Conservation (phyloP, 306 rosid species). For the Lablab purpureus region DNA sequence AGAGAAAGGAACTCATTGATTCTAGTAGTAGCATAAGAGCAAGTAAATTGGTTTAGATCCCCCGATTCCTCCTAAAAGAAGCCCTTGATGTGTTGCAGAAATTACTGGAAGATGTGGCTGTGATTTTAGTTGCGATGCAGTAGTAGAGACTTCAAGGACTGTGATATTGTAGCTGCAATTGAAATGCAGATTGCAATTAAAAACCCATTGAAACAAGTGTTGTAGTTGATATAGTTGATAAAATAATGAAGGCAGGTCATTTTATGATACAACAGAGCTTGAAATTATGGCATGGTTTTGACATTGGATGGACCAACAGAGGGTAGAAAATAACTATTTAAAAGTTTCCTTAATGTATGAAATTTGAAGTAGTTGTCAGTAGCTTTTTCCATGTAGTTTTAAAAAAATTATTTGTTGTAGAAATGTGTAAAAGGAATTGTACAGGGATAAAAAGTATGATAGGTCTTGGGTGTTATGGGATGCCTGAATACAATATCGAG, state of each 20-base stretch:
- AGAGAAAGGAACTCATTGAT: conserved; percentile 2
- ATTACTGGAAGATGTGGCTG: not conserved
- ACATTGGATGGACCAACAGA: not conserved
- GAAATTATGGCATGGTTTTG: not conserved
- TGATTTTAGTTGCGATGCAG: not conserved
- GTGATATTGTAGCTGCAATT: not conserved
- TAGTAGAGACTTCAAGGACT: not conserved
- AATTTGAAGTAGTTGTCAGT: not conserved
- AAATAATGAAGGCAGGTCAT: not conserved
- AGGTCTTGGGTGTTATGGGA: too few species aligned
- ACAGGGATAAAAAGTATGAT: not conserved
- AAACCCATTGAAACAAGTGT: not conserved
- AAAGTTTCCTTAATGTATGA: not conserved
- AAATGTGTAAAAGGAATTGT: not conserved
- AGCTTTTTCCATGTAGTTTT: conserved; percentile 6
- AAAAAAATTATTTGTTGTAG: not conserved
- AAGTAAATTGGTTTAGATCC: not conserved
- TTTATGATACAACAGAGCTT: not conserved
- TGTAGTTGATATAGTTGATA: conserved; percentile 26
- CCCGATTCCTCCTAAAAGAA: not conserved
- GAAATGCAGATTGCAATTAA: not conserved
- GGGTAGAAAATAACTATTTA: not conserved
- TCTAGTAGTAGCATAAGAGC: not conserved
- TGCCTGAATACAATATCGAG: too few species aligned
- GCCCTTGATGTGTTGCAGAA: not conserved